Base-by-base conservation (phyloP, 345 rosid species). In the Alliaria petiolata region DNA sequence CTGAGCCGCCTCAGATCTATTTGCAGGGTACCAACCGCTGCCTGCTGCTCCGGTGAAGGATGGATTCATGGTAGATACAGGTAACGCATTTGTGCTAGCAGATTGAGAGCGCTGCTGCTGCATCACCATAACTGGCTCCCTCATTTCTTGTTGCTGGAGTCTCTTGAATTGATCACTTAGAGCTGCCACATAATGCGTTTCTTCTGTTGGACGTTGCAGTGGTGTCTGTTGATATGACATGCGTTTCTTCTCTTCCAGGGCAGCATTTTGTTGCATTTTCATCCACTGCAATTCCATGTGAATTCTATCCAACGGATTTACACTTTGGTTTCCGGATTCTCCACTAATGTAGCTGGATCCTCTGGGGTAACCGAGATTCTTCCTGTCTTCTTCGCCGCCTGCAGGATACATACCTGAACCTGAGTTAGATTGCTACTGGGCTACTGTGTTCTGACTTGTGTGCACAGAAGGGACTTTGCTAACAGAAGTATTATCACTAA, bases 71-170 rank as follows among this genome's bases (percentile, higher is more conserved):
- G 78, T 76, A 43, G 84, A 67, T 63, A 73, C 81, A 38, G 91
- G 86, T 69, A 81, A 62, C 75, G 74, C 85, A 68, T 81, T 86
- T 46, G 82, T 51, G 74, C 77, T 86, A 58, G 82, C 52, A n/a
- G 93, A 82, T 35, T 64, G 80, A 39, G 76, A 70, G 26, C 55
- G 71, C 64, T 20, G 68, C 7, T 91, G 85, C 81, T 86, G 98
- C 92, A 93, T 90, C 87, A 81, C 49, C 17, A 79, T 65, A 25
- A 83, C 82, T 7, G 95, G 92, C 65, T 93, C 96, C 81, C 90
- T 83, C 44, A 84, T 78, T 35, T 84, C 77, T 62, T 82, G 78
- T 64, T 85, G 91, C 68, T 85, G 90, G 56, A 79, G 81, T 64
- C 70, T 83, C 79, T 81, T 93, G 15, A 74, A 74, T 52, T 88